Conservation (phyloP, 768 basidiomycete species). For the Boletus rufocinnamomeus region DNA sequence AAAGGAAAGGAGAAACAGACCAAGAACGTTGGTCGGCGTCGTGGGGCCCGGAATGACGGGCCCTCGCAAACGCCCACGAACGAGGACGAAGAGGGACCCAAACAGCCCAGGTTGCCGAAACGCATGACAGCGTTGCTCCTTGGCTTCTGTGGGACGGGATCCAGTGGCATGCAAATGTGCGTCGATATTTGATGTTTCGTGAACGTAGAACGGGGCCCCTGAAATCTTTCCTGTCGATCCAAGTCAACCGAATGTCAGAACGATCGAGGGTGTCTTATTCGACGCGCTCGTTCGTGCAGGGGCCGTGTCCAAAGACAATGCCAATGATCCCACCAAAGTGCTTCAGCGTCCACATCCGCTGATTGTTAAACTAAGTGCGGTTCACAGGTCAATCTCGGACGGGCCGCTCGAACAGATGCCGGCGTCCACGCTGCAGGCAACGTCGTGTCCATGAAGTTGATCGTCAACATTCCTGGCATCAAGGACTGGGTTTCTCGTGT, state of each 20-base stretch:
- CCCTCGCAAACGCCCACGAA: conserved; percentile 28
- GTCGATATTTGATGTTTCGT: conserved; percentile 32
- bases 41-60: conserved; percentile 44
- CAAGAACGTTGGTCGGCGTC: conserved; percentile 41
- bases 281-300: conserved; percentile 86
- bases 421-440: conserved; percentile 98
- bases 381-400: conserved; percentile 73
- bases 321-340: conserved; percentile 87
- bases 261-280: conserved; percentile 91
- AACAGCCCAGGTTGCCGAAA: conserved; percentile 72
- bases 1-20: conserved; percentile 40
- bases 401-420: conserved; percentile 94
- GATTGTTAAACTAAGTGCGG: background rate
- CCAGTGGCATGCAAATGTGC: conserved; percentile 95
- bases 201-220: background rate
- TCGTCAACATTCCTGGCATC: conserved; percentile 70
- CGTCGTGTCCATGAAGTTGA: conserved; percentile 89
- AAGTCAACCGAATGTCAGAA: conserved; percentile 71
- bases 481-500: conserved; percentile 68
- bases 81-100: conserved; percentile 27
- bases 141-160: conserved; percentile 91
- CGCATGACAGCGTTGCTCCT: conserved; percentile 81
- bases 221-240: background rate
- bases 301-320: conserved; percentile 93
- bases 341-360: background rate